These are phyloP conservation scores for Yamadazyma kitorensis DNA, from an alignment of 805 yeast genomes.

Conservation along the genomic window DNA sequence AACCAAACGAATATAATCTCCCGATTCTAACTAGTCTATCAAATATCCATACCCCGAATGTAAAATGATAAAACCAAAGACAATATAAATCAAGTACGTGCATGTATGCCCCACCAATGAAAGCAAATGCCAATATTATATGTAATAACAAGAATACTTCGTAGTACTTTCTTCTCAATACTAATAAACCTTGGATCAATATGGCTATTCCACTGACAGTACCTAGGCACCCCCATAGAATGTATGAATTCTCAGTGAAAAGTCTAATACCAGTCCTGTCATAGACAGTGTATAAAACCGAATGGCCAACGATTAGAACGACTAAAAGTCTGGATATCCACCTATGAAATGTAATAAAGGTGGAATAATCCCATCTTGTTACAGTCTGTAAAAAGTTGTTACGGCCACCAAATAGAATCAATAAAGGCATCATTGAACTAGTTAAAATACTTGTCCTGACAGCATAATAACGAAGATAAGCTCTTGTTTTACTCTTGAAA, in stretches of 20 bases:
- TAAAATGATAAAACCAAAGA: constrained; percentile 42
- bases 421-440: constrained; percentile 27
- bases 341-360: constrained; percentile 26
- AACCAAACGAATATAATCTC: constrained; percentile 60
- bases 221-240: constrained; percentile 29
- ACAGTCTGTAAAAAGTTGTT: constrained; percentile 37
- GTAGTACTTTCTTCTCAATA: constrained; percentile 45
- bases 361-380: constrained; percentile 35
- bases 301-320: constrained; percentile 25
- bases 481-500: constrained; percentile 27
- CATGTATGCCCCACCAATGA: constrained; percentile 46
- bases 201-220: constrained; percentile 36
- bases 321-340: constrained; percentile 26
- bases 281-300: constrained; percentile 16
- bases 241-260: constrained; percentile 11
- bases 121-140: constrained; percentile 49
- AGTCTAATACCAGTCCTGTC: constrained; percentile 19
- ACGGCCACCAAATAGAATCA: constrained; percentile 35
- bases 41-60: constrained; percentile 66
- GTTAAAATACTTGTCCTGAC: constrained; percentile 34
- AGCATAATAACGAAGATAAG: constrained; percentile 40
- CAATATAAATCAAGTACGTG: constrained; percentile 45
- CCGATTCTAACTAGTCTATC: constrained; percentile 60
- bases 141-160: constrained; percentile 58
- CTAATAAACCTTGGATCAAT: constrained; percentile 45